Evolutionary conservation across 129 eudicot species (phyloP).

Genomic region (Saposhnikovia divaricata): DNA sequence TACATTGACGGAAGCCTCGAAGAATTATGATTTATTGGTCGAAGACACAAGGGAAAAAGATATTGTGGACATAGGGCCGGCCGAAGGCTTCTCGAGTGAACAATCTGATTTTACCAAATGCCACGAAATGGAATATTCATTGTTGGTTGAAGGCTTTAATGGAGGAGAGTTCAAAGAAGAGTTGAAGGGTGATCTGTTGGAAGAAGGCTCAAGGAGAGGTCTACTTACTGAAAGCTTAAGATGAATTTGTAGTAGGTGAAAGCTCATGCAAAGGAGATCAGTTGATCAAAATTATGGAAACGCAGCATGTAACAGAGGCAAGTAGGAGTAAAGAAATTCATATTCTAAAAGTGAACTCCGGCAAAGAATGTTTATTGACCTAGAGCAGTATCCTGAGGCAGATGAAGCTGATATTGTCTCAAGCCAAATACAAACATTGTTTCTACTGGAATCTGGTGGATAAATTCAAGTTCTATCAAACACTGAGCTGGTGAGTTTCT

Average conservation of each 20-base stretch:
- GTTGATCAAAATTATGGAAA: constrained; percentile 1
- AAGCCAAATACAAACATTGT: not conserved
- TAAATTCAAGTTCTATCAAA: not conserved
- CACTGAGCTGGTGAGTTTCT: not conserved
- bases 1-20: not conserved
- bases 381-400: not conserved
- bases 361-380: not conserved
- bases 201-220: constrained; percentile 10
- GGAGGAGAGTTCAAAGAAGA: not conserved
- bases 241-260: not conserved
- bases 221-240: constrained; percentile 8
- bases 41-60: not conserved
- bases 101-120: not conserved
- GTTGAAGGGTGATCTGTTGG: not conserved
- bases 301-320: not conserved
- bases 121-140: not conserved
- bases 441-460: not conserved
- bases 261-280: constrained; percentile 1
- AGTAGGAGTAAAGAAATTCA: not conserved
- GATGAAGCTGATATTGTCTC: not conserved
- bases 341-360: not conserved
- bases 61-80: not conserved
- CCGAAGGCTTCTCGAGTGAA: not conserved
- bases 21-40: not conserved
- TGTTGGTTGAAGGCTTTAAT: not conserved